phyloP scores from a whole-genome alignment of 2,329 filamentous ascomycete genomes.

The Diaporthe batatas region DNA sequence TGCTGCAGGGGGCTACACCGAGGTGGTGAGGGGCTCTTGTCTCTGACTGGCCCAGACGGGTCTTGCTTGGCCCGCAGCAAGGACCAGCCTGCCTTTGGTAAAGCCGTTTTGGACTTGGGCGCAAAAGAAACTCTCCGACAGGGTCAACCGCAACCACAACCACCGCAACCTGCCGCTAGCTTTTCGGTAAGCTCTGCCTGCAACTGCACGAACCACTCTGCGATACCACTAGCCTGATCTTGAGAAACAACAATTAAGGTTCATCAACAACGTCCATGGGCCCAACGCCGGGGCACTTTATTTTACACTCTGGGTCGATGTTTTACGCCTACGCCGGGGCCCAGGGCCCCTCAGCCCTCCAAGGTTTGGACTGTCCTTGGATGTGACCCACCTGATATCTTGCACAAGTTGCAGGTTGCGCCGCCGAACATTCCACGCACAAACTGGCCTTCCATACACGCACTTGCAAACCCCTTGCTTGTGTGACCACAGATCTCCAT shows the following conservation, averaged over 20 bases:
- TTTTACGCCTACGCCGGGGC: slow-evolving; percentile 8
- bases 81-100: slow-evolving; percentile 25
- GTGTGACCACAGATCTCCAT: slow-evolving; percentile 1
- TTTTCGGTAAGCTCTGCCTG: slow-evolving; percentile 15
- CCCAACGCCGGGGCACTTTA: slow-evolving; percentile 1
- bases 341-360: slow-evolving; percentile 14
- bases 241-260: not conserved
- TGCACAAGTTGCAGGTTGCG: not conserved
- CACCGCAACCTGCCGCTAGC: slow-evolving; percentile 11
- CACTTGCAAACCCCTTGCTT: no score
- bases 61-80: slow-evolving; percentile 8
- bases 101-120: slow-evolving; percentile 11
- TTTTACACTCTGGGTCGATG: slow-evolving; percentile 6
- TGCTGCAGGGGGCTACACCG: slow-evolving; percentile 43
- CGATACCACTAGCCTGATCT: not conserved
- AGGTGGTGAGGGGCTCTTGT: slow-evolving; percentile 37
- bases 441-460: slow-evolving; percentile 1
- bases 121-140: slow-evolving; percentile 22
- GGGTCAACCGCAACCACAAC: not conserved
- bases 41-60: slow-evolving; percentile 36
- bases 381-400: slow-evolving; percentile 12
- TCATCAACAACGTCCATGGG: not conserved
- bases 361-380: slow-evolving; percentile 12
- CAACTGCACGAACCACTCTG: slow-evolving; percentile 3
- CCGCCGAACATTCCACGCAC: slow-evolving; percentile 20